phyloP scores from a whole-genome alignment of 768 basidiomycete genomes.

The Termitomyces sp. region DNA sequence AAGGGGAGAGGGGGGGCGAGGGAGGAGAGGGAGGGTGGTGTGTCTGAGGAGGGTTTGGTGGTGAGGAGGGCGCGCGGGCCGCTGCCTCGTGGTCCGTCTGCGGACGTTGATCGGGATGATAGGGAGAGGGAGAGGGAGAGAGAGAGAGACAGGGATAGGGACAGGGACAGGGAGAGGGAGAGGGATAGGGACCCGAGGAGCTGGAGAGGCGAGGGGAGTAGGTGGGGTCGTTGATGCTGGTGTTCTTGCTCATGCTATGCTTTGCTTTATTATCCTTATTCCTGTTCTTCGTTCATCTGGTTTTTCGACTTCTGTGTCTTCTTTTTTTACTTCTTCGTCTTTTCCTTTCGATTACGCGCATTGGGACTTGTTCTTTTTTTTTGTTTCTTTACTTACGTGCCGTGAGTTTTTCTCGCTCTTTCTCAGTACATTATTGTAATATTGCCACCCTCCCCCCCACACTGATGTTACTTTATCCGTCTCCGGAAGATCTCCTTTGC shows the following conservation, averaged over 20 bases:
- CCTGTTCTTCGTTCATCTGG: background rate
- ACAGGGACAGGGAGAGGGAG: background rate
- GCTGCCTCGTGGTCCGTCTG: background rate
- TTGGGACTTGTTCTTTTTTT: background rate
- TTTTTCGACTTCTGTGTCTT: background rate
- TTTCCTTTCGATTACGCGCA: background rate
- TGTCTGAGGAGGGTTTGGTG: background rate
- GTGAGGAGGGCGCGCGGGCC: background rate
- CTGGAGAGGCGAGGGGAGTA: background rate
- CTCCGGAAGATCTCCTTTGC: constrained; percentile 4
- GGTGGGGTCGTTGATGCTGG: background rate
- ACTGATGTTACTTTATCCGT: background rate
- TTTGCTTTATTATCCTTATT: constrained; percentile 4
- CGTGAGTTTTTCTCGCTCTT: background rate
- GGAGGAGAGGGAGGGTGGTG: background rate
- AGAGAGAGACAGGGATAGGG: background rate
- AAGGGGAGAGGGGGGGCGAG: too few species aligned
- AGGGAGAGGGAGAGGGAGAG: background rate
- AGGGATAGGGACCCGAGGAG: background rate
- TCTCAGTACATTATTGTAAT: constrained; percentile 7
- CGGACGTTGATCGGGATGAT: background rate
- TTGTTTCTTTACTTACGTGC: background rate
- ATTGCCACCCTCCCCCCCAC: background rate
- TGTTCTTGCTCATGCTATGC: background rate
- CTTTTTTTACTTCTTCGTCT: background rate